A percentile compares a stretch with the other conserved stretches of the same genome.
These are phyloP conservation scores for Pseudogymnoascus sp. DNA, from an alignment of 2,329 filamentous ascomycete species.

Conservation along the genomic window DNA sequence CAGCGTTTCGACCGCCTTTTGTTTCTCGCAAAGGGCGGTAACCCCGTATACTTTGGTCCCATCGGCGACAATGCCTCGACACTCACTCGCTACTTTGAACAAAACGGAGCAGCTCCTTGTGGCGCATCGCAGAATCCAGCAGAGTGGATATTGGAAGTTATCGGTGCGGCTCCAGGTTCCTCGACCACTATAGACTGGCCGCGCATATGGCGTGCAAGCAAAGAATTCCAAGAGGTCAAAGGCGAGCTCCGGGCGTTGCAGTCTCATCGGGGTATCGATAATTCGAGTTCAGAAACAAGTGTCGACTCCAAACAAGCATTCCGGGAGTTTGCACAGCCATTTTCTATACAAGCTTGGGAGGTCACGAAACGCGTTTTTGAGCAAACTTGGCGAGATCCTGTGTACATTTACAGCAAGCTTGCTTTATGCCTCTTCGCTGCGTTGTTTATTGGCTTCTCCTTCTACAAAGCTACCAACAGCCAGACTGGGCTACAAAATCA, in stretches of 20 bases:
- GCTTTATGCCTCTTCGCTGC: slow-evolving; percentile 41
- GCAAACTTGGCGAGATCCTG: slow-evolving; percentile 68
- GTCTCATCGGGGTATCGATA: slow-evolving; percentile 30
- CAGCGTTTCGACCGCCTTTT: slow-evolving; percentile 53
- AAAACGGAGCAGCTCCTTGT: not conserved
- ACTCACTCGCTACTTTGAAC: slow-evolving; percentile 54
- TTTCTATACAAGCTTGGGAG: slow-evolving; percentile 53
- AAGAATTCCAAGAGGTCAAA: slow-evolving; percentile 34
- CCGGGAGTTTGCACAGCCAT: slow-evolving; percentile 69
- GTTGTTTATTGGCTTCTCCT: slow-evolving; percentile 61
- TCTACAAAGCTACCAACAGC: slow-evolving; percentile 53
- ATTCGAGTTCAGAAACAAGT: slow-evolving; percentile 20
- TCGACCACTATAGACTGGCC: slow-evolving; percentile 54
- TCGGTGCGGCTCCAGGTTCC: slow-evolving; percentile 54
- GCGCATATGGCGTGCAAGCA: slow-evolving; percentile 49
- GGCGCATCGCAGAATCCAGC: slow-evolving; percentile 52
- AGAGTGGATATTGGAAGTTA: slow-evolving; percentile 64
- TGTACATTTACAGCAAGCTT: slow-evolving; percentile 66
- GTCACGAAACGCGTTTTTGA: slow-evolving; percentile 61
- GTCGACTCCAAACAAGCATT: slow-evolving; percentile 11
- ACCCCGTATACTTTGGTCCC: slow-evolving; percentile 63
- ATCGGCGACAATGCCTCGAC: slow-evolving; percentile 53
- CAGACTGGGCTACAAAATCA: slow-evolving; percentile 61
- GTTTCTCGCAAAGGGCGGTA: slow-evolving; percentile 57
- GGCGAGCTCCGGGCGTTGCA: slow-evolving; percentile 49